Percentiles rank a stretch among this genome's conserved stretches.
These are phyloP conservation scores for Wickerhamomyces rabaulensis DNA, from an alignment of 805 yeast genomes.

Conservation along the genomic window DNA sequence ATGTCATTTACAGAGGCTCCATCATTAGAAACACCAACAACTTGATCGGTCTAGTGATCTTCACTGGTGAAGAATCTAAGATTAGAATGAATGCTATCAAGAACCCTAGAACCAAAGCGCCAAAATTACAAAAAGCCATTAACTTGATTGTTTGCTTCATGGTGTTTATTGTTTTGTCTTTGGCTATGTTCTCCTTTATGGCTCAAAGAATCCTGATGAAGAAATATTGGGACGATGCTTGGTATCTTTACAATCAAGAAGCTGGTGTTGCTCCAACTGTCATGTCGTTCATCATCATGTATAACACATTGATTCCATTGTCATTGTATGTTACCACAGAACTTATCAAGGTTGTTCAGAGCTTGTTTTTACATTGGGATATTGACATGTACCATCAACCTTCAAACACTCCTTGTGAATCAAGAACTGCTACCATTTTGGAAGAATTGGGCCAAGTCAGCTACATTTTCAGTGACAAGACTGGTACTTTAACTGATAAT, in stretches of 20 bases:
- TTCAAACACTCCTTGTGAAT: constrained; percentile 87
- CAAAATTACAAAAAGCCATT: constrained; percentile 79
- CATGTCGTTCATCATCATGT: constrained; percentile 97
- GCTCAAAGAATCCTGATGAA: constrained; percentile 58
- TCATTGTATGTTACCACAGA: constrained; percentile 96
- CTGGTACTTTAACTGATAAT: constrained; percentile 96
- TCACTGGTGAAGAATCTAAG: constrained; percentile 94
- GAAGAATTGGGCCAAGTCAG: constrained; percentile 98
- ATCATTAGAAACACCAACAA: constrained; percentile 77
- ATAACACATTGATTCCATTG: constrained; percentile 90
- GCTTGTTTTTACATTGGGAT: constrained; percentile 78
- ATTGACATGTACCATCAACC: constrained; percentile 89
- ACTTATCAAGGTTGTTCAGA: constrained; percentile 84
- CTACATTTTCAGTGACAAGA: constrained; percentile 90
- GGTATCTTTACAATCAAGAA: constrained; percentile 73
- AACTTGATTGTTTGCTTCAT: constrained; percentile 81
- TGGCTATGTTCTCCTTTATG: constrained; percentile 78
- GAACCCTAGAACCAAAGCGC: constrained; percentile 89
- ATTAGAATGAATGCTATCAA: constrained; percentile 91
- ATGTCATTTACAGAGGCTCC: constrained; percentile 88
- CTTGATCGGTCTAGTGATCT: constrained; percentile 75
- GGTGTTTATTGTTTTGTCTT: constrained; percentile 72
- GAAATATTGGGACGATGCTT: constrained; percentile 37
- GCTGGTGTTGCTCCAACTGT: constrained; percentile 85
- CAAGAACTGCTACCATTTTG: constrained; percentile 89